phyloP scores from a whole-genome alignment of 768 basidiomycete species.

The Flagelloscypha sp. region DNA sequence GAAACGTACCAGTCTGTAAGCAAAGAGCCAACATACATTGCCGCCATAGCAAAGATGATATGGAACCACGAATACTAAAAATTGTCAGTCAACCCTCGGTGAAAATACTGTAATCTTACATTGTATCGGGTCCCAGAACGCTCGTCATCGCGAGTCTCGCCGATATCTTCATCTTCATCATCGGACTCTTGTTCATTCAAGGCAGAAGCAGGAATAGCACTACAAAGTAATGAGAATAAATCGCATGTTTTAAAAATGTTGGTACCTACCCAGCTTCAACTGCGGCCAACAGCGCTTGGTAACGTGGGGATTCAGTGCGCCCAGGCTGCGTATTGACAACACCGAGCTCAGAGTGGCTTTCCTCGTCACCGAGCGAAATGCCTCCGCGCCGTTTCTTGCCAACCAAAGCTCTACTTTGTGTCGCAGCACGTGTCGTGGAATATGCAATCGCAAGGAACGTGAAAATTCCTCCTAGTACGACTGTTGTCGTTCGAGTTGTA shows the following conservation, averaged over 20 bases:
- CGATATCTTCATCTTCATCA: slow-evolving; percentile 64
- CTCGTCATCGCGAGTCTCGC: slow-evolving; percentile 86
- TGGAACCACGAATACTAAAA: slow-evolving; percentile 97
- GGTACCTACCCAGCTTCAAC: slow-evolving; percentile 82
- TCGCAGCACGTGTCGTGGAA: slow-evolving; percentile 92
- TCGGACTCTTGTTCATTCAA: slow-evolving; percentile 73
- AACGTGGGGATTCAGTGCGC: slow-evolving; percentile 77
- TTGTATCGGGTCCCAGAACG: slow-evolving; percentile 91
- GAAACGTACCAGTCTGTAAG: slow-evolving; percentile 87
- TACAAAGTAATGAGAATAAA: slow-evolving; percentile 17
- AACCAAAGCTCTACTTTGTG: slow-evolving; percentile 84
- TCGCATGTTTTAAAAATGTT: slow-evolving; percentile 2
- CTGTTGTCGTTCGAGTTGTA: slow-evolving; percentile 63
- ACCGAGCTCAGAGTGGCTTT: slow-evolving; percentile 57
- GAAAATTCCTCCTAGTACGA: slow-evolving; percentile 86
- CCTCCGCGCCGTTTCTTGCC: slow-evolving; percentile 62
- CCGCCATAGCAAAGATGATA: slow-evolving; percentile 87
- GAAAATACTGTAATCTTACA: slow-evolving; percentile 34
- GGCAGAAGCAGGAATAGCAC: slow-evolving; percentile 90
- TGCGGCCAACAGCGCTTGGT: slow-evolving; percentile 90
- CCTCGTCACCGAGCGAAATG: slow-evolving; percentile 51
- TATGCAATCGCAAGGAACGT: slow-evolving; percentile 99
- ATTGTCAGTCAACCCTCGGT: slow-evolving; percentile 7
- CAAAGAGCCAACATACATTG: slow-evolving; percentile 98
- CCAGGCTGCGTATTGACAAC: slow-evolving; percentile 80